Evolutionary conservation across 2,329 filamentous ascomycete species (phyloP).

Genomic region (Fusarium penzigii): DNA sequence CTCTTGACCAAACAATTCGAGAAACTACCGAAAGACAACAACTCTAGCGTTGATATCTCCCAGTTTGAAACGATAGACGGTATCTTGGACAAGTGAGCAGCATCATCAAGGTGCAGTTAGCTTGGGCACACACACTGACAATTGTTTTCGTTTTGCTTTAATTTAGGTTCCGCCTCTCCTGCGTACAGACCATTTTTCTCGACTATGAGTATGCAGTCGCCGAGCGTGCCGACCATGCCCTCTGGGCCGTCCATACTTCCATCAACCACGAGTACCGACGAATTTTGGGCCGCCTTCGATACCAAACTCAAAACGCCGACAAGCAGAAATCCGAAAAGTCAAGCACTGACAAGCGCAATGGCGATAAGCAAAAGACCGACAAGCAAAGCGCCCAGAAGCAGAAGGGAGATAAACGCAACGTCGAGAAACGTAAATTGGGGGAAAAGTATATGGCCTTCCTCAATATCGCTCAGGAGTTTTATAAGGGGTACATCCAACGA

Average conservation of each 20-base stretch:
- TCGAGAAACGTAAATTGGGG: conserved; percentile 74
- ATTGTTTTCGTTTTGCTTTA: not conserved
- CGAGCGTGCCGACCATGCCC: conserved; percentile 65
- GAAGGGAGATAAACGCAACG: conserved; percentile 34
- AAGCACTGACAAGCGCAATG: conserved; percentile 24
- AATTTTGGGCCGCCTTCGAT: conserved; percentile 58
- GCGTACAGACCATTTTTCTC: conserved; percentile 70
- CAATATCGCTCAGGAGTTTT: conserved; percentile 85
- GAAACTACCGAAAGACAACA: conserved; percentile 39
- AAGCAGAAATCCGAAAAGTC: conserved; percentile 40
- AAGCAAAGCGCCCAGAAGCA: conserved; percentile 25
- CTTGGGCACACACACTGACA: conserved; percentile 15
- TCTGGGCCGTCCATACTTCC: conserved; percentile 79
- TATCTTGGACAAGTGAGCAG: conserved; percentile 43
- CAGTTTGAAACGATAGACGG: conserved; percentile 47
- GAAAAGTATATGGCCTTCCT: conserved; percentile 83
- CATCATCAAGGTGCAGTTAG: conserved; percentile 2
- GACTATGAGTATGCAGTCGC: conserved; percentile 67
- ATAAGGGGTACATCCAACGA: conserved; percentile 80
- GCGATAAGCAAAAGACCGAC: conserved; percentile 25
- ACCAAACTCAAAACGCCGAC: conserved; percentile 56
- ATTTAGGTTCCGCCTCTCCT: conserved; percentile 67
- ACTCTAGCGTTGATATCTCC: conserved; percentile 39
- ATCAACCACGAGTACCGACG: conserved; percentile 80
- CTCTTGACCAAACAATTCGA: conserved; percentile 45